Percentiles rank a stretch among this genome's conserved stretches.
These are phyloP conservation scores for Cyclotella cryptica DNA, from an alignment of 108 stramenopile genomes.

Conservation along the genomic window DNA sequence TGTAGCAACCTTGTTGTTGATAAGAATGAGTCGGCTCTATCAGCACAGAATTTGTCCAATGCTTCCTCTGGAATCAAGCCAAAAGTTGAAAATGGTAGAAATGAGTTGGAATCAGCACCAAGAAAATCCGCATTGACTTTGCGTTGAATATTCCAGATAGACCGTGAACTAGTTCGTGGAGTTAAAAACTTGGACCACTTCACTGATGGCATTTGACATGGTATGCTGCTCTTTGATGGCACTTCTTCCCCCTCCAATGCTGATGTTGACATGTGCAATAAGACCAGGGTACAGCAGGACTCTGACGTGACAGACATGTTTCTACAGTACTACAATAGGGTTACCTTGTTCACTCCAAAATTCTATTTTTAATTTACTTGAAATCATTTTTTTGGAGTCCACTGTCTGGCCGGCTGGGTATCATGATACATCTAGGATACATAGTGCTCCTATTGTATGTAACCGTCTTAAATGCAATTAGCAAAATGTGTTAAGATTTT, in stretches of 20 bases:
- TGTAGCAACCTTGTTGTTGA: neutral
- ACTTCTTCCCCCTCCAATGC: slow-evolving; percentile 13
- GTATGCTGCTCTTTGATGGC: neutral
- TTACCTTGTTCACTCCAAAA: no score
- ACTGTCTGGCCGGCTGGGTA: no score
- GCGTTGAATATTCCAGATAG: no score
- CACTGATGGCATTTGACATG: slow-evolving; percentile 8
- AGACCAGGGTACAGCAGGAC: no score
- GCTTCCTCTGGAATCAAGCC: neutral
- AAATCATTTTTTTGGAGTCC: no score
- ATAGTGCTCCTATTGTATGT: no score
- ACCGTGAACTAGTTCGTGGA: neutral
- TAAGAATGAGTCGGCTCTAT: neutral
- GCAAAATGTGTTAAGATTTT: no score
- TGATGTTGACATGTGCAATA: slow-evolving; percentile 8
- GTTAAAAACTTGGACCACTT: neutral
- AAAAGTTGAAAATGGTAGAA: neutral
- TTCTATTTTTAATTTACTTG: no score
- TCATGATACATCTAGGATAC: no score
- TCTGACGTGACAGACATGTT: no score
- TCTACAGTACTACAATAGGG: no score
- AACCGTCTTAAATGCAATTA: no score
- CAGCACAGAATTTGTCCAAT: neutral
- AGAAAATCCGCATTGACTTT: neutral
- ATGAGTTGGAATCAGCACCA: neutral